Evolutionary conservation across 805 yeast species (phyloP).

Genomic region (Hagleromyces aurorensis): DNA sequence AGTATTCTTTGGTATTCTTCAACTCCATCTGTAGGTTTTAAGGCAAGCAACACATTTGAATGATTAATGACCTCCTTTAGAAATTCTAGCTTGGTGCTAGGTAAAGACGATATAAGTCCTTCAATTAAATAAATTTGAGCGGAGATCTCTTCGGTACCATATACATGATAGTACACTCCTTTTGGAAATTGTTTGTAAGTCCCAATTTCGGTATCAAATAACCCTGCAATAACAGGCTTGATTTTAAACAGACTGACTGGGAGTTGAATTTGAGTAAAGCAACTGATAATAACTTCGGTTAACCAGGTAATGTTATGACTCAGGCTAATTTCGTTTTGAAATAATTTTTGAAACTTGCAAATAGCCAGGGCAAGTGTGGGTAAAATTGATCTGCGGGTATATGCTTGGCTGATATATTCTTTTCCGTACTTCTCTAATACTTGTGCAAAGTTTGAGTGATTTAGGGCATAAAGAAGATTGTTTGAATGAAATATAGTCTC

Average conservation of each 20-base stretch:
- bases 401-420: conserved; percentile 41
- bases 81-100: conserved; percentile 17
- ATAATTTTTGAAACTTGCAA: conserved; percentile 35
- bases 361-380: conserved; percentile 49
- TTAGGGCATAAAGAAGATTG: conserved; percentile 34
- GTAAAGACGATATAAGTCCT: conserved; percentile 34
- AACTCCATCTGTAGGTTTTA: conserved; percentile 52
- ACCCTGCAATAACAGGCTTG: conserved; percentile 46
- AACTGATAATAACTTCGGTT: conserved; percentile 38
- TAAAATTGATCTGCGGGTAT: conserved; percentile 59
- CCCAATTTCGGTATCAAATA: conserved; percentile 41
- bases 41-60: conserved; percentile 41
- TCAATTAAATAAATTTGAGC: conserved; percentile 44
- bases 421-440: conserved; percentile 23
- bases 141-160: conserved; percentile 53
- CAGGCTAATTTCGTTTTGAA: conserved; percentile 32
- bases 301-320: conserved; percentile 38
- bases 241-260: conserved; percentile 48
- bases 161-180: conserved; percentile 39
- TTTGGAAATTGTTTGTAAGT: conserved; percentile 20
- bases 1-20: conserved; percentile 63
- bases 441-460: conserved; percentile 3
- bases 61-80: conserved; percentile 23
- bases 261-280: conserved; percentile 45
- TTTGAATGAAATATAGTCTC: conserved; percentile 38